Evolutionary conservation across 352 stramenopile genomes (phyloP), one percentile per base, ranked within the genome.

Genomic region (Elongisporangium prolatum): DNA sequence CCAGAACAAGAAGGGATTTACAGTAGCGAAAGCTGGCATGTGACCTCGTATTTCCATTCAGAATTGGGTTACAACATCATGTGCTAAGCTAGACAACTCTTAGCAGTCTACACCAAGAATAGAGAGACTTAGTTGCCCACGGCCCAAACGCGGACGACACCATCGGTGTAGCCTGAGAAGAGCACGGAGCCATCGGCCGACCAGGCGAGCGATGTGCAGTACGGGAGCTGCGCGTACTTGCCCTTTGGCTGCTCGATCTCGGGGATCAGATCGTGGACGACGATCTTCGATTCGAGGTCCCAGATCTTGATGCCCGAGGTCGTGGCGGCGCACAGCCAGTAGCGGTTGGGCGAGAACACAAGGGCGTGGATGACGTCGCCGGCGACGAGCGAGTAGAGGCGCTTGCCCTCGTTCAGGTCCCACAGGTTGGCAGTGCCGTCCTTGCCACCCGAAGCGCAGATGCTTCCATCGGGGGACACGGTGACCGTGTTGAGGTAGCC

Each of bases 401-500:
- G 89, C 95, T 99, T 99, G 81, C 98, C 97, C 69, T 99, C 98
- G 80, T 99, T 99, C 61, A 99, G 80, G 75, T 99, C 98, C 98
- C 98, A 99, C 21, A 99, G 85, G 92, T 99, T 99, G 77, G 97
- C 98, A 38, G 93, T 98, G 68, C 97, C 97, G 86, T 99, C 98
- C 89, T 99, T 99, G 74, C 98, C 98, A 69, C 97, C 98, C 56
- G 96, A 99, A 37, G 98, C 98, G 63, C 97, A 99, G 66, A 99
- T 95, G 44, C 86, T 98, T 72, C 98, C 98, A 92, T 99, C 98
- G 8, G 98, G 98, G 56, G 96, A 99, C 55, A 99, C 97, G 53
- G 97, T 99, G 34, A 99, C 97, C 57, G 97, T 99, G 96, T 99
- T 99, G 48, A 99, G 84, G 93, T 99, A 99, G 68, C 96, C 97